Evolutionary conservation across 805 yeast genomes (phyloP).

Genomic region (Diddensiella santjacobensis): DNA sequence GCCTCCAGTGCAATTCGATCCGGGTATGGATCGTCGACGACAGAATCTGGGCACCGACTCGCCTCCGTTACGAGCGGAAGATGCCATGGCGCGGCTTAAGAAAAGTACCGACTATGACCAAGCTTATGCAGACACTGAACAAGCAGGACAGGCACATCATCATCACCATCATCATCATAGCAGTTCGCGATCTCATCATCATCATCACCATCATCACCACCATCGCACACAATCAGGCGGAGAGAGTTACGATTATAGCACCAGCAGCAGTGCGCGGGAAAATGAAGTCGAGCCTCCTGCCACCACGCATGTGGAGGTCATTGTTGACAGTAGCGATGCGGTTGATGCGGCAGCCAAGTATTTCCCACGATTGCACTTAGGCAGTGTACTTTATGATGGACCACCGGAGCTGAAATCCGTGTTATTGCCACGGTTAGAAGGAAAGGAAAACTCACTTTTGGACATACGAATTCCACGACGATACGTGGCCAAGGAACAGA

Average conservation of each 20-base stretch:
- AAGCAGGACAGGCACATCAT: conserved; percentile 15
- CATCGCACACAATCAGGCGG: conserved; percentile 19
- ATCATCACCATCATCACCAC: conserved; percentile 23
- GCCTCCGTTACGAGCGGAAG: conserved; percentile 35
- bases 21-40: conserved; percentile 21
- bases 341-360: conserved; percentile 35
- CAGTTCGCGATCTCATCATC: conserved; percentile 11
- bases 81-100: conserved; percentile 35
- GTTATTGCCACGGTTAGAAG: conserved; percentile 30
- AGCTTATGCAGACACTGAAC: neutral
- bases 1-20: conserved; percentile 31
- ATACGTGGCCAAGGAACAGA: conserved; percentile 38
- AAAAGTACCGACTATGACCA: conserved; percentile 17
- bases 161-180: conserved; percentile 30
- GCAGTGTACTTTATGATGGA: conserved; percentile 52
- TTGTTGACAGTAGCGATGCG: conserved; percentile 41
- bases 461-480: conserved; percentile 55
- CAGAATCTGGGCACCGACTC: conserved; percentile 17
- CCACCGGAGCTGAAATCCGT: conserved; percentile 14
- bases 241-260: conserved; percentile 18
- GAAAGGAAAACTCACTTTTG: conserved; percentile 38
- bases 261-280: conserved; percentile 11
- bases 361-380: conserved; percentile 48
- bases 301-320: conserved; percentile 27
- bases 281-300: conserved; percentile 10